phyloP scores from a whole-genome alignment of 495 filamentous ascomycete genomes.

The Filosporella fistucella region DNA sequence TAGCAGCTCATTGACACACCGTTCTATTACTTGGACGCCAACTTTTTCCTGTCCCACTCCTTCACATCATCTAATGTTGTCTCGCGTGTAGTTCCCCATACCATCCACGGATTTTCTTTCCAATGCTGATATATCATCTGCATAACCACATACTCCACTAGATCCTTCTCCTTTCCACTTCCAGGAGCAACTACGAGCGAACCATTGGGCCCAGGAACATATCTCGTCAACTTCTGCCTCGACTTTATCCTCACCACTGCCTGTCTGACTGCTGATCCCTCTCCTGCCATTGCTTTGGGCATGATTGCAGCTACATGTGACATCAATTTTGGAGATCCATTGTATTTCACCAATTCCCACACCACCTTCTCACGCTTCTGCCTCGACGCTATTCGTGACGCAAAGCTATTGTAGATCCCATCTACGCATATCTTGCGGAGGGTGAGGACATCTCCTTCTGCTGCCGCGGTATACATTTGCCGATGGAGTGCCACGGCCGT shows the following conservation, averaged over 20 bases:
- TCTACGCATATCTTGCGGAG: slow-evolving; percentile 55
- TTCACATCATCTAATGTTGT: slow-evolving; percentile 47
- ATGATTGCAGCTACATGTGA: slow-evolving; percentile 52
- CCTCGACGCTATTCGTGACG: slow-evolving; percentile 50
- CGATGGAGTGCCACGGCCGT: slow-evolving; percentile 57
- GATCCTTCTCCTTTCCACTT: slow-evolving; percentile 54
- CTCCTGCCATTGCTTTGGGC: no score
- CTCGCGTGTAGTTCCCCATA: slow-evolving; percentile 68
- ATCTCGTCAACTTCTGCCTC: slow-evolving; percentile 52
- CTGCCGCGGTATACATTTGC: slow-evolving; percentile 69
- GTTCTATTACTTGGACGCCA: no score
- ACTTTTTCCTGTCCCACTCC: slow-evolving; percentile 10
- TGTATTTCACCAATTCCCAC: slow-evolving; percentile 67
- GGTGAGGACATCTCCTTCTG: slow-evolving; percentile 53
- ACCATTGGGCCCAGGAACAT: slow-evolving; percentile 19
- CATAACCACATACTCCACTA: slow-evolving; percentile 75
- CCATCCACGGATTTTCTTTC: slow-evolving; percentile 59
- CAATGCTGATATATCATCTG: slow-evolving; percentile 52
- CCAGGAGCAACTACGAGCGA: slow-evolving; percentile 34
- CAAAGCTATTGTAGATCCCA: slow-evolving; percentile 53
- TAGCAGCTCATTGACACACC: no score
- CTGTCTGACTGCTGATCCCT: slow-evolving; percentile 55
- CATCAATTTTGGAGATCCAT: slow-evolving; percentile 53
- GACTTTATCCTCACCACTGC: slow-evolving; percentile 67
- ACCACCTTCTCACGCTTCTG: slow-evolving; percentile 40